Percentiles rank a stretch among this genome's conserved stretches.
Conservation (phyloP, 75 land plant genomes). For the Adiantum capillusveneris region DNA sequence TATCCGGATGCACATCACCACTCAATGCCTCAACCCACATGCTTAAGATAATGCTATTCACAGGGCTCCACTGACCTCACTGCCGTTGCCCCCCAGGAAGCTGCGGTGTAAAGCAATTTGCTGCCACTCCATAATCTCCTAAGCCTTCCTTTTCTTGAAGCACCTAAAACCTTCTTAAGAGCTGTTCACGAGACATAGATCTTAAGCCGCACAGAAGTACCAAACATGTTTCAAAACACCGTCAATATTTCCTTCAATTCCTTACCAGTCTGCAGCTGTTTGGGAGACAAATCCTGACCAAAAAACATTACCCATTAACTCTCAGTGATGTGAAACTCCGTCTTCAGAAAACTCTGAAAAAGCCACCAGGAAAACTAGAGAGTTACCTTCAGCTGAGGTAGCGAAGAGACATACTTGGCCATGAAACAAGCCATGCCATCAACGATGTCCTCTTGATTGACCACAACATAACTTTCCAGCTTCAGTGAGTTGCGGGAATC, state of each 20-base stretch:
- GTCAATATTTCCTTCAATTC: slow-evolving; percentile 9
- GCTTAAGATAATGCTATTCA: not conserved
- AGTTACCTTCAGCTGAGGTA: slow-evolving; percentile 67
- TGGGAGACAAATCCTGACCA: slow-evolving; percentile 54
- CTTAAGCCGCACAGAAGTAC: no score
- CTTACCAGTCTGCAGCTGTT: slow-evolving; percentile 71
- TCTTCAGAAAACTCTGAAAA: not conserved
- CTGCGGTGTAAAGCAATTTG: slow-evolving; percentile 80
- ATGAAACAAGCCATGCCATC: slow-evolving; percentile 93
- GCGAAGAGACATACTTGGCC: slow-evolving; percentile 70
- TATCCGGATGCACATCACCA: no score
- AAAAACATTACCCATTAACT: no score
- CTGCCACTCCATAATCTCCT: slow-evolving; percentile 79
- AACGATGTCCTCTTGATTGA: slow-evolving; percentile 81
- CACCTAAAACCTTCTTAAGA: slow-evolving; percentile 69
- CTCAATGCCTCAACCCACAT: no score
- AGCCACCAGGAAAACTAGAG: no score
- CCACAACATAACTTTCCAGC: slow-evolving; percentile 68
- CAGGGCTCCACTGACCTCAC: slow-evolving; percentile 55
- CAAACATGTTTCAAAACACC: not conserved
- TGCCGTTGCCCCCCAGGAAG: slow-evolving; percentile 97
- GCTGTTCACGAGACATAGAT: slow-evolving; percentile 40
- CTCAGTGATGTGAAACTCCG: no score
- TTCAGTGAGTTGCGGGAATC: slow-evolving; percentile 26
- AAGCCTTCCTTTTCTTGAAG: slow-evolving; percentile 55